These are phyloP conservation scores for Rhodomyrtus psidioides DNA, from an alignment of 441 rosid species.

Conservation along the genomic window DNA sequence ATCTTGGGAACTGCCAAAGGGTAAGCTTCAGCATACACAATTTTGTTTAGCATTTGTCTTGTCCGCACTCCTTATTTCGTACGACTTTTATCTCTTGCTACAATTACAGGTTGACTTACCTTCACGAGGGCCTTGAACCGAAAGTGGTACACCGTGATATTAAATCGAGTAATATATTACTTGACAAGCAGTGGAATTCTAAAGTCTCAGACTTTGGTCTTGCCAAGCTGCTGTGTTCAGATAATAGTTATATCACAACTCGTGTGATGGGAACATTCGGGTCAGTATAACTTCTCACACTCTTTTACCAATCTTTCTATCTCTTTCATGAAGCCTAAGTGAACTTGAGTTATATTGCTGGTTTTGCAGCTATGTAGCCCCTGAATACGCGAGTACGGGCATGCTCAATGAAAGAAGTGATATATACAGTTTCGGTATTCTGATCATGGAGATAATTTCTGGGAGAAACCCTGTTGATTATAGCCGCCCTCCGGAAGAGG, in stretches of 20 bases:
- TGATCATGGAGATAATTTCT: constrained; percentile 54
- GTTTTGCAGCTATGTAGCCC: constrained; percentile 50
- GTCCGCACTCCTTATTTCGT: background rate
- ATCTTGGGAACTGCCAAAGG: constrained; percentile 59
- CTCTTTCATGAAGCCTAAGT: background rate
- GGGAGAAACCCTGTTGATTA: constrained; percentile 67
- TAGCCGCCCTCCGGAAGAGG: constrained; percentile 51
- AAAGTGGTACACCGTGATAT: constrained; percentile 68
- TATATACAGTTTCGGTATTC: constrained; percentile 61
- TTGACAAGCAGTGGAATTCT: constrained; percentile 55
- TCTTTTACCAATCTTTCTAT: background rate
- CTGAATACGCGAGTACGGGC: constrained; percentile 68
- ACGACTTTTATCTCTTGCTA: background rate
- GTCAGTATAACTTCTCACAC: constrained; percentile 19
- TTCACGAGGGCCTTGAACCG: constrained; percentile 66
- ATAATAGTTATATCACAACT: constrained; percentile 54
- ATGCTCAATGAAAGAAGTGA: constrained; percentile 72
- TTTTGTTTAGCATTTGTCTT: background rate
- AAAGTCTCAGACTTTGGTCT: constrained; percentile 71
- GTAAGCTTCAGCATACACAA: constrained; percentile 9
- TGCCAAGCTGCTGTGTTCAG: constrained; percentile 62
- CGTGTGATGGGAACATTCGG: constrained; percentile 81
- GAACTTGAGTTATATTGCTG: background rate
- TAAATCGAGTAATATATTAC: constrained; percentile 58
- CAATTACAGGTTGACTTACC: constrained; percentile 37